A percentile compares a stretch with the other conserved stretches of the same genome.
These are phyloP conservation scores for Colletotrichum paranaense DNA, from an alignment of 2,329 filamentous ascomycete species.

Conservation along the genomic window DNA sequence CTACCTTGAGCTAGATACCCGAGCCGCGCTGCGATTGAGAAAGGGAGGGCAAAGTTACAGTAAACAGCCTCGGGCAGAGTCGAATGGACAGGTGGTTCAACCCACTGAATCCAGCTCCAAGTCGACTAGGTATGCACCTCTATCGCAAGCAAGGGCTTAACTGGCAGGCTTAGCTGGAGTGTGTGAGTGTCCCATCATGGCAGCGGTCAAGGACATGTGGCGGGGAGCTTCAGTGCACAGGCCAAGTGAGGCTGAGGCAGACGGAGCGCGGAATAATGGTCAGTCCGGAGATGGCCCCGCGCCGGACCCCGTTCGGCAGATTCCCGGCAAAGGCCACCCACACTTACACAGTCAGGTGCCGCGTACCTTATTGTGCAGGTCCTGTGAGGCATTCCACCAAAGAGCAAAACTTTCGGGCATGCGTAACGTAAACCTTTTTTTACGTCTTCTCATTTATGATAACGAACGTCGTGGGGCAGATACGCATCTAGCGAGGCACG, in stretches of 20 bases:
- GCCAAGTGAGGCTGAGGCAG: not conserved
- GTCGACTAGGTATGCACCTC: conserved; percentile 9
- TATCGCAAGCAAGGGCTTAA: conserved; percentile 15
- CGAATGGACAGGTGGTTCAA: conserved; percentile 33
- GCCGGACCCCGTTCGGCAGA: not conserved
- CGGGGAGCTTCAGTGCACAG: not conserved
- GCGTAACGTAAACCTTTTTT: not conserved
- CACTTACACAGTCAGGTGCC: not conserved
- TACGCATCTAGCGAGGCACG: not conserved
- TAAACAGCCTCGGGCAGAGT: conserved; percentile 13
- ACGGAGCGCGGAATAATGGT: not conserved
- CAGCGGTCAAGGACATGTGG: not conserved
- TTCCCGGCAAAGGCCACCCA: not conserved
- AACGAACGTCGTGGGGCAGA: not conserved
- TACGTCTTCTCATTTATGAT: not conserved
- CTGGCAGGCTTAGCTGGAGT: not conserved
- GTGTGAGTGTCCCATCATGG: not conserved
- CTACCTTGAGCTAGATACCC: conserved; percentile 14
- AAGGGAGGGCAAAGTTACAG: conserved; percentile 8
- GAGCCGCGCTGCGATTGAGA: conserved; percentile 13
- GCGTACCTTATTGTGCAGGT: not conserved
- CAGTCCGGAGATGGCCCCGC: not conserved
- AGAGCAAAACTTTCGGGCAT: not conserved
- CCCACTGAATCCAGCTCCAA: conserved; percentile 14
- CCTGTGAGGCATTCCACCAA: not conserved